Conservation (phyloP, 345 rosid species). For the Linum lewisii region DNA sequence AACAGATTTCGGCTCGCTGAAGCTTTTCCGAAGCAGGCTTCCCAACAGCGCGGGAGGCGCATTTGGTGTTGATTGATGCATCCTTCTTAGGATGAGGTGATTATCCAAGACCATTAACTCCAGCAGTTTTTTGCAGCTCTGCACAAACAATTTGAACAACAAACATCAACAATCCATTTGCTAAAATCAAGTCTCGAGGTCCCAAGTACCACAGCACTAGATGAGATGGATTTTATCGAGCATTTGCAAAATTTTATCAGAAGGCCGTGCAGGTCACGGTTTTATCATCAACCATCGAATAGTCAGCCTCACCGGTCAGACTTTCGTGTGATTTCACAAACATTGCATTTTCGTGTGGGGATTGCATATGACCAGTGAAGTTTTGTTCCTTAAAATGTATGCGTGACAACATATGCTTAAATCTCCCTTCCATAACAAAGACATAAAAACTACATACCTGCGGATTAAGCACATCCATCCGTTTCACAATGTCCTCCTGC, state of each 20-base stretch:
- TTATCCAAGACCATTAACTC: constrained; percentile 70
- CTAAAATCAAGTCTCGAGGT: background rate
- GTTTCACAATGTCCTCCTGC: constrained; percentile 62
- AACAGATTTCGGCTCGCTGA: constrained; percentile 31
- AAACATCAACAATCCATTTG: background rate
- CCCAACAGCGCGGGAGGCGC: constrained; percentile 46
- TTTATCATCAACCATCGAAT: too few species aligned
- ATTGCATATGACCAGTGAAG: too few species aligned
- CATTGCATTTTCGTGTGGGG: too few species aligned
- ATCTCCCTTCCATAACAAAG: too few species aligned
- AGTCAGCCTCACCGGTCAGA: too few species aligned
- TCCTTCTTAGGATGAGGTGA: constrained; percentile 50
- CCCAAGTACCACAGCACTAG: background rate
- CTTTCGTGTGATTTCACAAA: too few species aligned
- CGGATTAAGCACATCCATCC: constrained; percentile 69
- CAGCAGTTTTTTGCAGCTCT: constrained; percentile 69
- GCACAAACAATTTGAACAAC: constrained; percentile 1
- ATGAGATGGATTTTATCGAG: too few species aligned
- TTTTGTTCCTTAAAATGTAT: too few species aligned
- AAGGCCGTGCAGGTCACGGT: too few species aligned
- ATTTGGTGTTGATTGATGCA: constrained; percentile 38
- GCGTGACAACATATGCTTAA: too few species aligned
- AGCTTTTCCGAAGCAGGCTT: constrained; percentile 34
- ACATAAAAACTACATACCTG: constrained; percentile 44
- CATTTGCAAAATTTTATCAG: too few species aligned